Evolutionary conservation across 1,139 yeast genomes (phyloP).

Genomic region (Pichia sp.): DNA sequence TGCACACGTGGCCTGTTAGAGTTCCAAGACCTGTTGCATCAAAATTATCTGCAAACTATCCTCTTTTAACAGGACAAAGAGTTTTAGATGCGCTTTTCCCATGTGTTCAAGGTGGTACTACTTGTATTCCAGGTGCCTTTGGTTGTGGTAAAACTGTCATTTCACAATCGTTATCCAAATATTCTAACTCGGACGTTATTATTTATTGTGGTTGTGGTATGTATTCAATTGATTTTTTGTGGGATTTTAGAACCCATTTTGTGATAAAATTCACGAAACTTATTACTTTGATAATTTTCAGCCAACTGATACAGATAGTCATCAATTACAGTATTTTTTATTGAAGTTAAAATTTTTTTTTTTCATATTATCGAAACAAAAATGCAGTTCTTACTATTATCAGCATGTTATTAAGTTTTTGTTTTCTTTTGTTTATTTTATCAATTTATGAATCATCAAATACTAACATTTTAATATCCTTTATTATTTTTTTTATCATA

Average conservation of each 20-base stretch:
- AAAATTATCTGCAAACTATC: constrained; percentile 86
- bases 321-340: not conserved
- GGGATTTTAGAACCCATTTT: constrained; percentile 31
- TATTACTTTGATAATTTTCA: not conserved
- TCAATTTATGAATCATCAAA: constrained; percentile 33
- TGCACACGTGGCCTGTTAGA: constrained; percentile 99
- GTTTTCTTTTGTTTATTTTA: not conserved
- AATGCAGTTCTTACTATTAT: not conserved
- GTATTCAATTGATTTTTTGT: constrained; percentile 39
- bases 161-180: constrained; percentile 94
- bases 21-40: constrained; percentile 98
- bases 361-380: not conserved
- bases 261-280: not conserved
- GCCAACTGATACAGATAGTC: not conserved
- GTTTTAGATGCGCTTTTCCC: constrained; percentile 97
- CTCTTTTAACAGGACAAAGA: constrained; percentile 96
- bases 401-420: not conserved
- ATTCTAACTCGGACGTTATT: constrained; percentile 93
- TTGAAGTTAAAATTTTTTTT: not conserved
- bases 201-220: constrained; percentile 73
- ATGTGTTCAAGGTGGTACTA: constrained; percentile 99
- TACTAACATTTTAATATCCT: constrained; percentile 33
- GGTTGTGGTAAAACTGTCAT: constrained; percentile 99
- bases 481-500: constrained; percentile 19
- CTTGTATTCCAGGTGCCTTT: constrained; percentile 99